Conservation (phyloP, 495 filamentous ascomycete genomes). For the Aspergillus wentii region DNA sequence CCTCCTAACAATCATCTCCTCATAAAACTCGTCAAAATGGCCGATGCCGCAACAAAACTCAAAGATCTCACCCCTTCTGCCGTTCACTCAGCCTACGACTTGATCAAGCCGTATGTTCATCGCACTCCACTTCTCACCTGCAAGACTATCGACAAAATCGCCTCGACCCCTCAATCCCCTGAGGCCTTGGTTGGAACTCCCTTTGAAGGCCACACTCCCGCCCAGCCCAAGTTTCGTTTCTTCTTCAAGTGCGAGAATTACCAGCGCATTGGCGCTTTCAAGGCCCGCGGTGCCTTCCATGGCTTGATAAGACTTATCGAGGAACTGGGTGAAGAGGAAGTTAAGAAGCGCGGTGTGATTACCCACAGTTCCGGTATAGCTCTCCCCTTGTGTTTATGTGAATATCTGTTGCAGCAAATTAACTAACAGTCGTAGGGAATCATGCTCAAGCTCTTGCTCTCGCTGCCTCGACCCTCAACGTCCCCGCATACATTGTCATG, state of each 20-base stretch:
- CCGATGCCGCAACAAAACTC: conserved; percentile 32
- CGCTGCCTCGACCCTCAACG: conserved; percentile 60
- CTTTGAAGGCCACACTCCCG: conserved; percentile 54
- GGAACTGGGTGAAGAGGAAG: conserved; percentile 54
- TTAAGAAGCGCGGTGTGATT: conserved; percentile 64
- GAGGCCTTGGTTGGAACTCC: conserved; percentile 49
- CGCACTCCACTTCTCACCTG: conserved; percentile 78
- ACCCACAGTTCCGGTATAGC: conserved; percentile 82
- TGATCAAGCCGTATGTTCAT: conserved; percentile 75
- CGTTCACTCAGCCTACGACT: conserved; percentile 61
- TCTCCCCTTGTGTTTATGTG: background rate
- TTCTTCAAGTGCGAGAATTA: conserved; percentile 98
- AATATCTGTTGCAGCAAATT: background rate
- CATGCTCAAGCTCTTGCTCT: conserved; percentile 93
- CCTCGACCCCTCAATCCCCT: conserved; percentile 62
- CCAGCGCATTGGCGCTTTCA: conserved; percentile 90
- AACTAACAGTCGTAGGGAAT: conserved; percentile 57
- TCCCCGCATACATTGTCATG: conserved; percentile 86
- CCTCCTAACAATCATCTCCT: too few relatives aligned
- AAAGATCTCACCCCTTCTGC: conserved; percentile 64
- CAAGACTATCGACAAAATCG: conserved; percentile 63
- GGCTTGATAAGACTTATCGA: conserved; percentile 68
- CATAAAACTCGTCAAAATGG: too few relatives aligned
- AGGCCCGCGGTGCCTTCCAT: conserved; percentile 86
- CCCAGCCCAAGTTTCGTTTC: conserved; percentile 62